These are phyloP conservation scores for Colletotrichum sp. DNA, from an alignment of 2,329 filamentous ascomycete genomes.

Conservation along the genomic window DNA sequence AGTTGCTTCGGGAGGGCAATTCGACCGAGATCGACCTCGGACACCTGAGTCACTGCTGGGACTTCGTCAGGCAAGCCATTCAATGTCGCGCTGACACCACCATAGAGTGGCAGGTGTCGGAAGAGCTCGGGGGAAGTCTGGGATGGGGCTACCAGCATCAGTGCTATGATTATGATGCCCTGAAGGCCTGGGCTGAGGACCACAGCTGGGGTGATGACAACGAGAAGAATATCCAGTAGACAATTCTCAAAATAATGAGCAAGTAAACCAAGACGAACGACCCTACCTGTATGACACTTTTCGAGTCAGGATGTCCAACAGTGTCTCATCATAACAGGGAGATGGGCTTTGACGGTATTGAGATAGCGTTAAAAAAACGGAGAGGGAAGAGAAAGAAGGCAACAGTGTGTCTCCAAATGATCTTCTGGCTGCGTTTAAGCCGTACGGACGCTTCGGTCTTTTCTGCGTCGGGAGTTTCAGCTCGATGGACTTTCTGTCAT, in stretches of 20 bases:
- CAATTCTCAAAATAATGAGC: background rate
- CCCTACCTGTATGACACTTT: accelerated
- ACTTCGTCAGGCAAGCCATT: background rate
- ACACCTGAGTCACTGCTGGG: background rate
- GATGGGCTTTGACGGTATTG: no score
- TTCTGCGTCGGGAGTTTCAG: no score
- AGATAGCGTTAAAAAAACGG: no score
- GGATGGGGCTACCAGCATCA: background rate
- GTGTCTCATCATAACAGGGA: no score
- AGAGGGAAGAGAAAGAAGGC: no score
- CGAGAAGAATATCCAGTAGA: background rate
- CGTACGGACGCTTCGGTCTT: no score
- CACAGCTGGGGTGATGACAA: background rate
- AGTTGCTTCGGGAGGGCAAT: background rate
- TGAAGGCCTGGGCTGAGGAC: background rate
- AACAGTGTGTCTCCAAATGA: no score
- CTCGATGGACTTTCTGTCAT: no score
- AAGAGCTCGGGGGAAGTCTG: background rate
- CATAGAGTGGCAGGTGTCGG: background rate
- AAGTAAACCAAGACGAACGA: background rate
- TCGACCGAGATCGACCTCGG: background rate
- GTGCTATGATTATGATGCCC: background rate
- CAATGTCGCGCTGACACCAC: background rate
- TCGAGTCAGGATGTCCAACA: background rate
- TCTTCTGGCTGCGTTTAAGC: no score